Conservation (phyloP, 192 early-diverging fungal genomes). For the Podila epicladia region DNA sequence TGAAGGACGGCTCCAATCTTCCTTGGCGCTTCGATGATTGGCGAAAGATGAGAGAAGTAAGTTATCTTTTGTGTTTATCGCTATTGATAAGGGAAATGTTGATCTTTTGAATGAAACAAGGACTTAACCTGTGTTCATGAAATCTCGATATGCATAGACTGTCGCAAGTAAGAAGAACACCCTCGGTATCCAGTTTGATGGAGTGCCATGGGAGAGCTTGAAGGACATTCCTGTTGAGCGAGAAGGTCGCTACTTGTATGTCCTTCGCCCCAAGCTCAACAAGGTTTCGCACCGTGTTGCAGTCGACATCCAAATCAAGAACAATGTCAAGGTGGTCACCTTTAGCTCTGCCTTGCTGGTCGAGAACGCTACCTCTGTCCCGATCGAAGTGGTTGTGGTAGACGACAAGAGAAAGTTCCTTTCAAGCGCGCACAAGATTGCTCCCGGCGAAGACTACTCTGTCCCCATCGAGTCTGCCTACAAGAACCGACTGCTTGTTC, state of each 20-base stretch:
- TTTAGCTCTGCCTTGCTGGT: slow-evolving; percentile 87
- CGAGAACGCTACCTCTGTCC: slow-evolving; percentile 82
- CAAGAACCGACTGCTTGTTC: slow-evolving; percentile 78
- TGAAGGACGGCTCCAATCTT: slow-evolving; percentile 78
- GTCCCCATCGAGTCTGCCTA: slow-evolving; percentile 91
- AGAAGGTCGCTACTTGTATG: slow-evolving; percentile 84
- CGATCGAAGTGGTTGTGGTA: slow-evolving; percentile 83
- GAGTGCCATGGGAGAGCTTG: slow-evolving; percentile 90
- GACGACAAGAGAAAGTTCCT: slow-evolving; percentile 70
- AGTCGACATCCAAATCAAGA: slow-evolving; percentile 85
- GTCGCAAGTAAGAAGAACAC: slow-evolving; percentile 70
- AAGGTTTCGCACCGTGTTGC: slow-evolving; percentile 85
- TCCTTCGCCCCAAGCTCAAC: slow-evolving; percentile 83
- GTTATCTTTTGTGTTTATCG: not conserved
- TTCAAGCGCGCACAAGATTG: slow-evolving; percentile 60
- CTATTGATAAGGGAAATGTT: not conserved
- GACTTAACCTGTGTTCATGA: not conserved
- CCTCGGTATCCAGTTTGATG: slow-evolving; percentile 86
- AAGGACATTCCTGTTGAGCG: slow-evolving; percentile 90
- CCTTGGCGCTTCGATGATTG: slow-evolving; percentile 99
- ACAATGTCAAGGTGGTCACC: slow-evolving; percentile 93
- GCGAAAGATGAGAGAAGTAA: slow-evolving; percentile 88
- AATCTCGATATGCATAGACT: slow-evolving; percentile 6
- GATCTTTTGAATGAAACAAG: not conserved
- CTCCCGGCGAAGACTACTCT: slow-evolving; percentile 84